Evolutionary conservation across 805 yeast species (phyloP).

Genomic region (Saturnispora sanitii): DNA sequence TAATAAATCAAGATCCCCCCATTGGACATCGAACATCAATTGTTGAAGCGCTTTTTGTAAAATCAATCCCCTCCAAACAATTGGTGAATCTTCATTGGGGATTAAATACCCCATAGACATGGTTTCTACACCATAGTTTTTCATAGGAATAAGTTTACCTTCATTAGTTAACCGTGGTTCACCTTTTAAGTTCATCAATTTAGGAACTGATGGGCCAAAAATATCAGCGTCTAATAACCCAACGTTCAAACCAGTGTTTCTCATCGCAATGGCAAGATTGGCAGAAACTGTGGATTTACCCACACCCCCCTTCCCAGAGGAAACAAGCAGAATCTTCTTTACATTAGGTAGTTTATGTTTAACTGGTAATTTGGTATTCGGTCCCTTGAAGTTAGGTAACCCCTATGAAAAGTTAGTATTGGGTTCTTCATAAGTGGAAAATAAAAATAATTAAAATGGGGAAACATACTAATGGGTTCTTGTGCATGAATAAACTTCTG

Average conservation of each 20-base stretch:
- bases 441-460: background rate
- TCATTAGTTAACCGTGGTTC: slow-evolving; percentile 49
- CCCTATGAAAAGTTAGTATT: slow-evolving; percentile 27
- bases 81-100: slow-evolving; percentile 51
- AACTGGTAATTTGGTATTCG: slow-evolving; percentile 43
- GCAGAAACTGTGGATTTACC: slow-evolving; percentile 70
- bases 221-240: slow-evolving; percentile 76
- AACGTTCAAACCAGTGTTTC: slow-evolving; percentile 40
- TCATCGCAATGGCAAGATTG: slow-evolving; percentile 57
- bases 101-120: slow-evolving; percentile 88
- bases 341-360: slow-evolving; percentile 52
- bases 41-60: slow-evolving; percentile 84
- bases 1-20: slow-evolving; percentile 58
- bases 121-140: slow-evolving; percentile 66
- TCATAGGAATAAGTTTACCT: slow-evolving; percentile 55
- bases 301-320: slow-evolving; percentile 77
- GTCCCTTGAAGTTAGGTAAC: slow-evolving; percentile 32
- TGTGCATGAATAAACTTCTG: slow-evolving; percentile 24
- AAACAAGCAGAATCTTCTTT: slow-evolving; percentile 48
- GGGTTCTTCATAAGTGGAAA: background rate
- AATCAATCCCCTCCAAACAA: slow-evolving; percentile 82
- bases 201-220: slow-evolving; percentile 80
- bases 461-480: slow-evolving; percentile 44
- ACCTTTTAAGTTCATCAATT: slow-evolving; percentile 53
- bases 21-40: slow-evolving; percentile 69